Base-by-base conservation (phyloP, 2,329 filamentous ascomycete genomes). In the Cytospora chrysosperma region DNA sequence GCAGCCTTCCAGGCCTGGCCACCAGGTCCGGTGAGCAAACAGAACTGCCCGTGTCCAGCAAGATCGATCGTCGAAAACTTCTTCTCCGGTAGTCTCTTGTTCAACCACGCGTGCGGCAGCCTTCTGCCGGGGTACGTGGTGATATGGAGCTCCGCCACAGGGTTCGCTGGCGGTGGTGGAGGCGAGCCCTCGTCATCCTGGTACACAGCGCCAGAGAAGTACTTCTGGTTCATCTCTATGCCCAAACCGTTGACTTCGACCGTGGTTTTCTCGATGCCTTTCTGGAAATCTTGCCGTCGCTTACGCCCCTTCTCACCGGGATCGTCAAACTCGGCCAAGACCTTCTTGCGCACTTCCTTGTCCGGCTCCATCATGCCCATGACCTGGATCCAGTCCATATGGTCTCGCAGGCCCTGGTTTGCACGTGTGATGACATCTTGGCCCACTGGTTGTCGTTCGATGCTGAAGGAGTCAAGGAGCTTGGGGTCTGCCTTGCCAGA, bases 101-200 rank as follows among this genome's bases (percentile, higher is more conserved):
- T 83, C 19, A 89, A 73, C 87, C 87, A 89, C 0, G 78, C 85
- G 71, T 90, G 87, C 6, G 87, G 87, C 26, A 88, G 72, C 2
- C 86, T 76, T 32, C 77, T 77, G 9, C 87, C 87, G 0, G 87
- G 87, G 68, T 81, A 86, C 3, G 86, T 88, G 56, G 72, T 80
- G 43, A 77, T 75, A 37, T 76, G 72, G 66, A 82, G 75, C 47
- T 79, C 69, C 15, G 79, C 69, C 6, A 81, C 75, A 0, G 74
- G 70, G 65, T 85, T 78, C 19, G 75, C 68, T 4, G 27, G 75
- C 68, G 43, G 66, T 43, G 61, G 63, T 37, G 68, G 67, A 27
- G 64, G 61, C 47, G 50, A 61, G 5, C 61, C 61, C 69, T 84
- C 78, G 65, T 84, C 82, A 0, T 67, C 70, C 0, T 74, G 67